Conservation (phyloP, 2,329 filamentous ascomycete species). For the Magnaporthiopsis incrustans region DNA sequence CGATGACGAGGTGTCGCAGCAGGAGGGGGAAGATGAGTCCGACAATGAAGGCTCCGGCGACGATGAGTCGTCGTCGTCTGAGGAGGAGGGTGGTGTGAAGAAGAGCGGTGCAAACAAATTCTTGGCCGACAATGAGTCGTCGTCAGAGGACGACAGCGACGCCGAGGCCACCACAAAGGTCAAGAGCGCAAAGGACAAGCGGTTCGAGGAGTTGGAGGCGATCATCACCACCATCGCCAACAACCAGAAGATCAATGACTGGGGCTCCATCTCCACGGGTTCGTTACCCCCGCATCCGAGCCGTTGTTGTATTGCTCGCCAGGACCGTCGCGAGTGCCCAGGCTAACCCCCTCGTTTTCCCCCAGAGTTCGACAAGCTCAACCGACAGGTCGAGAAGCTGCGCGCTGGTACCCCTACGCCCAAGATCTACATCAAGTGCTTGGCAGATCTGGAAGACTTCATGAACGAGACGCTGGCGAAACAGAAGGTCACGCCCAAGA, state of each 20-base stretch:
- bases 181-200: conserved; percentile 98
- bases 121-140: conserved; percentile 60
- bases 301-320: neutral
- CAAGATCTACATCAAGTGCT: conserved; percentile 85
- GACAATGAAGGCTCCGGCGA: conserved; percentile 39
- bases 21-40: conserved; percentile 42
- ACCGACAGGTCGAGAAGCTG: conserved; percentile 75
- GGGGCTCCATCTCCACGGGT: conserved; percentile 87
- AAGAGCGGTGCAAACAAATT: conserved; percentile 72
- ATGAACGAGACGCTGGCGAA: conserved; percentile 92
- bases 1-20: conserved; percentile 56
- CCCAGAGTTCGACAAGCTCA: conserved; percentile 88
- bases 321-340: neutral
- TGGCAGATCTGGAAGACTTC: conserved; percentile 88
- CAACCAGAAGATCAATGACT: conserved; percentile 94
- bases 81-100: conserved; percentile 56
- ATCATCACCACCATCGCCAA: conserved; percentile 92
- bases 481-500: conserved; percentile 93
- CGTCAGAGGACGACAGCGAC: conserved; percentile 75
- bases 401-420: conserved; percentile 64
- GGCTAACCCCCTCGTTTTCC: conserved; percentile 10
- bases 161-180: conserved; percentile 80
- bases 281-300: conserved; percentile 27
- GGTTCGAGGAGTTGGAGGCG: conserved; percentile 84
- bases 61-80: conserved; percentile 44